Percentiles rank a stretch among this genome's conserved stretches.
Conservation (phyloP, 208 protist species). For the Giardia muris region DNA sequence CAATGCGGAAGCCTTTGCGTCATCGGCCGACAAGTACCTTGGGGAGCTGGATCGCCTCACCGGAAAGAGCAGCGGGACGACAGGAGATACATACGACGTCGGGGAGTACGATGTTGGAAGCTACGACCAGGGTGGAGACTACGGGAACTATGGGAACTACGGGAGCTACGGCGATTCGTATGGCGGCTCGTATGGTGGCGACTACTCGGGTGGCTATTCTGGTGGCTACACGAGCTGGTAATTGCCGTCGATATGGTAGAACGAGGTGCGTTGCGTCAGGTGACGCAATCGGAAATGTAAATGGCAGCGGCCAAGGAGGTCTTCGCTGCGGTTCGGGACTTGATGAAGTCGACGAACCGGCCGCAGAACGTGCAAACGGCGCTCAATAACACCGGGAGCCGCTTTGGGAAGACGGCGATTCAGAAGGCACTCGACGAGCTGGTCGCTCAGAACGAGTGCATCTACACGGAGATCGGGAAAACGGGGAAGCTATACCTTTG, state of each 20-base stretch:
- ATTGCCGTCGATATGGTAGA: too few relatives aligned
- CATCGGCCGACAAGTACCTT: background rate
- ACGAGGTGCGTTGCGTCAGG: too few relatives aligned
- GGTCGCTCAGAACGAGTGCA: background rate
- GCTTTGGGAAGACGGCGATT: background rate
- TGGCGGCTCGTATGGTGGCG: background rate
- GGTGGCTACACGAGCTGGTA: background rate
- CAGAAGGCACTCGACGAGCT: slow-evolving; percentile 12
- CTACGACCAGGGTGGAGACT: background rate
- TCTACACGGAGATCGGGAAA: background rate
- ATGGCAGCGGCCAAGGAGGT: background rate
- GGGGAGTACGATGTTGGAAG: too few relatives aligned
- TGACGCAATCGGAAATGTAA: too few relatives aligned
- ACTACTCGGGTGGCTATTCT: background rate
- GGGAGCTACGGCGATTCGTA: background rate
- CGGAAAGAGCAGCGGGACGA: background rate
- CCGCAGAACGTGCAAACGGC: background rate
- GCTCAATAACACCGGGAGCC: background rate
- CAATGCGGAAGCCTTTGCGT: background rate
- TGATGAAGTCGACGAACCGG: background rate
- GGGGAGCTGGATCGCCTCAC: background rate
- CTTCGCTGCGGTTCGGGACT: background rate
- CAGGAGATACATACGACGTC: background rate
- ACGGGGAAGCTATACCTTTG: slow-evolving; percentile 10
- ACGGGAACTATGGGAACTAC: background rate